Base-by-base conservation (phyloP, 2,329 filamentous ascomycete species). In the Fusarium goolgardi region DNA sequence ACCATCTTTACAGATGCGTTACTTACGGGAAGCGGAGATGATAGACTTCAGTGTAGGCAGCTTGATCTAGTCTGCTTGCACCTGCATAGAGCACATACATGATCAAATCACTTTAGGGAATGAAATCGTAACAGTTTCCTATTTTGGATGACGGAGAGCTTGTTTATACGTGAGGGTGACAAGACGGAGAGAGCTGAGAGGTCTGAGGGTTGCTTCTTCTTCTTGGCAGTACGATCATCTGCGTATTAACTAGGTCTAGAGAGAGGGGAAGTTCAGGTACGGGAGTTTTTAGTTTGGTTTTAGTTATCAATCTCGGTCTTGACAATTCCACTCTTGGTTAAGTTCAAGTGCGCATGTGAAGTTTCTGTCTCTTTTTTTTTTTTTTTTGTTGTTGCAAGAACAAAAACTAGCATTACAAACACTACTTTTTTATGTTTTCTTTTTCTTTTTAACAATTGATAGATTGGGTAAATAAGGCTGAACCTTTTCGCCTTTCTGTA, bases 401-500 rank as follows among this genome's bases (percentile, higher is more conserved):
- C 2, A 27, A 15, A 8, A 18, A 20, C 18, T 16, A 27, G 12
- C 18, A 50, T 63, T n/a, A 4, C 8, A 44, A 23, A 58, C 34
- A 25, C 7, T 35, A 10, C 25, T 15, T n/a, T 35, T 27, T 1
- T 7, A 9, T 29, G 10, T 20, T 15, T 15, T 15, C 12, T 6
- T 18, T 3, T 18, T 21, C 9, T 5, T 27, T 16, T 35, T 34
- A 6, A 34, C 15, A 20, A 49, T 8, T 20, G 41, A 53, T 31
- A 25, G n/a, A n/a, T 27, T 55, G 20, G 37, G 23, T 54, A 6
- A 65, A 65, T 49, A 65, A 65, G 60, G 62, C 62, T 65, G 54
- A 59, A 20, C 35, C 34, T 29, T 44, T 59, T 53, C 6, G 29
- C 15, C 55, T n/a, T 39, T 44, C 12, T 47, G 20, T 46, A 35